phyloP scores from a whole-genome alignment of 768 basidiomycete species.

The Mrakia gelida region DNA sequence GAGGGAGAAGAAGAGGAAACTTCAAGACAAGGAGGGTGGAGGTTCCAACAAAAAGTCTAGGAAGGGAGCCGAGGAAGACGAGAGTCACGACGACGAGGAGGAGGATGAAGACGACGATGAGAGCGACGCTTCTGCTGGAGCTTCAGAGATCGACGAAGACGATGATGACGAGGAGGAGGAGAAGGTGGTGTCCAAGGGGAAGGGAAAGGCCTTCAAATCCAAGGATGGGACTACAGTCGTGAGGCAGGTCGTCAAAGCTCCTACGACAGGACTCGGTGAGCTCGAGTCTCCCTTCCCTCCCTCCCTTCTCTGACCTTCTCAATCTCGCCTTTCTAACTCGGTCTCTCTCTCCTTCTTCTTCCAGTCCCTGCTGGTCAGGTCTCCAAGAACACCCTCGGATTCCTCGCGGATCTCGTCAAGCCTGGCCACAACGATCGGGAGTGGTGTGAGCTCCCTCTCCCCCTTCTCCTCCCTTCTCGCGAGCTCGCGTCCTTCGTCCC shows the following conservation, averaged over 20 bases:
- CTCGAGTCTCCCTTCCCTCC: not conserved
- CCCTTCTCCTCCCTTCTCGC: constrained; percentile 28
- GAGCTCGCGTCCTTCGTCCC: constrained; percentile 60
- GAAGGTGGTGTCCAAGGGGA: not conserved
- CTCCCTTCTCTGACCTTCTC: not conserved
- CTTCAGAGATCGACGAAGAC: constrained; percentile 11
- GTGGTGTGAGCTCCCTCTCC: constrained; percentile 53
- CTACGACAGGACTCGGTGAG: constrained; percentile 24
- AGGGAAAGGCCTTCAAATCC: not conserved
- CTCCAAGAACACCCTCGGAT: constrained; percentile 78
- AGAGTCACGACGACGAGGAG: constrained; percentile 2
- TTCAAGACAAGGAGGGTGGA: not conserved
- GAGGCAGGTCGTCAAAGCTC: constrained; percentile 15
- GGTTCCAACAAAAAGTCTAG: not conserved
- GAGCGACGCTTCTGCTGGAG: not conserved
- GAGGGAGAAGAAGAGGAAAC: constrained; percentile 14
- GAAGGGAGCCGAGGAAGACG: not conserved
- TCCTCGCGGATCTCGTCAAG: constrained; percentile 63
- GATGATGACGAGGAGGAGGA: constrained; percentile 19
- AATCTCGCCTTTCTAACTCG: not conserved
- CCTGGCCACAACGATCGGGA: constrained; percentile 77
- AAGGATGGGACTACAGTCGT: constrained; percentile 16
- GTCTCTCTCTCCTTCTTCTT: not conserved
- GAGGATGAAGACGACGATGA: not conserved
- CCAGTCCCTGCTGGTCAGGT: constrained; percentile 48